Percentiles rank a stretch among this genome's conserved stretches.
Conservation (phyloP, 805 yeast genomes). For the Grigorovia transvaalensis region DNA sequence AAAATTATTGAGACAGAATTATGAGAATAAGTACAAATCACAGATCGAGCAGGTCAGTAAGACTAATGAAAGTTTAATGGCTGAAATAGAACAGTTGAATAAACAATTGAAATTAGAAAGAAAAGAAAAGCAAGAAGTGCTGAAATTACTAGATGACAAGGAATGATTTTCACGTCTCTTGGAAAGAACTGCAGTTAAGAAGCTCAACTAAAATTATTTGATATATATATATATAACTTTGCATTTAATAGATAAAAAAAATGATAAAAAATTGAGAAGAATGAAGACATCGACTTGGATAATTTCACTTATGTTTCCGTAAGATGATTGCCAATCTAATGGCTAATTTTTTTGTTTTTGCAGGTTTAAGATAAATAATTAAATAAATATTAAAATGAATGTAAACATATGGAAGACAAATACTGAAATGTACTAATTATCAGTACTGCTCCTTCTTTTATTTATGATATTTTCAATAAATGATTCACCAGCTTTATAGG, state of each 20-base stretch:
- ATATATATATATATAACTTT: background rate
- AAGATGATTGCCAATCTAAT: background rate
- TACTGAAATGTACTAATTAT: background rate
- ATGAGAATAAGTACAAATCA: constrained; percentile 42
- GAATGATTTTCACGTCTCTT: background rate
- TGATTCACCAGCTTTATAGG: constrained; percentile 97
- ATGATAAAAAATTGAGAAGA: background rate
- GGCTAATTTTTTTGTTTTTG: too few relatives aligned
- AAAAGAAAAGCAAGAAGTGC: constrained; percentile 47
- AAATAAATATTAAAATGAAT: background rate
- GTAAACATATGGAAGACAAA: background rate
- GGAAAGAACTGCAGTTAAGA: background rate
- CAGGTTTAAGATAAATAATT: background rate
- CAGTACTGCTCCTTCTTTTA: constrained; percentile 38
- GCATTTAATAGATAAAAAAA: background rate
- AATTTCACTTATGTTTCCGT: too few relatives aligned
- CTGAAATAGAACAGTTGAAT: constrained; percentile 45
- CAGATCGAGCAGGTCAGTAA: constrained; percentile 33
- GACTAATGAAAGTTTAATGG: constrained; percentile 37
- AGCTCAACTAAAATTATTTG: background rate
- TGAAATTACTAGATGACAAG: constrained; percentile 38
- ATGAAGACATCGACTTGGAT: background rate
- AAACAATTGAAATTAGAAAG: constrained; percentile 40
- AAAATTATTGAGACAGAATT: constrained; percentile 46
- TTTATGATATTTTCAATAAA: constrained; percentile 88